These are phyloP conservation scores for Cutaneotrichosporon sp. DNA, from an alignment of 1,284 basidiomycete species.

Conservation along the genomic window DNA sequence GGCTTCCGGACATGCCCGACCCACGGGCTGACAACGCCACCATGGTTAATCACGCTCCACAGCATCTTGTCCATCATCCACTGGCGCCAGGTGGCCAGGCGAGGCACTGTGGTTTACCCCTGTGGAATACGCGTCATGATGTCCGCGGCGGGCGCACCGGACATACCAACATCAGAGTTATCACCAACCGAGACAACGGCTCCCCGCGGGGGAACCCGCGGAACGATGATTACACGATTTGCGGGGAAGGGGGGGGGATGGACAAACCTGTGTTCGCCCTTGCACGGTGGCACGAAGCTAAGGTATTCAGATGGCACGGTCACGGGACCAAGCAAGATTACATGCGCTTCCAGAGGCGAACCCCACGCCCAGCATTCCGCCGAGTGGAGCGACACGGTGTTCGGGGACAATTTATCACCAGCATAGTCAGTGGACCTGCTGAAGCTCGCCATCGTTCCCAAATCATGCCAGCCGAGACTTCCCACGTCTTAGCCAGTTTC, in stretches of 20 bases:
- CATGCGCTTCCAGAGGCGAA: not conserved
- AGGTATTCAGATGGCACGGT: not conserved
- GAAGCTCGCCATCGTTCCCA: not conserved
- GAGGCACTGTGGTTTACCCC: constrained; percentile 2
- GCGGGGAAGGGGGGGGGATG: not conserved
- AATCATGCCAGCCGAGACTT: not conserved
- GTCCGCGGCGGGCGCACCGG: not conserved
- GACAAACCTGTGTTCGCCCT: not conserved
- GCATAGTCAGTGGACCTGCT: not conserved
- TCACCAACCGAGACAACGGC: too few species aligned
- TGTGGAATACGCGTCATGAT: not conserved
- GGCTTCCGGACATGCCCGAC: not conserved
- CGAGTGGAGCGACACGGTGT: not conserved
- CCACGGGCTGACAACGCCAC: not conserved
- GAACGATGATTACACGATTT: not conserved
- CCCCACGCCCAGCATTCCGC: not conserved
- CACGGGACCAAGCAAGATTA: not conserved
- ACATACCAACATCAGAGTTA: not conserved
- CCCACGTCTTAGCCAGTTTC: not conserved
- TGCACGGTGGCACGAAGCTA: not conserved
- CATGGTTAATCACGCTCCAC: not conserved
- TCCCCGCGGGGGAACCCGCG: not conserved
- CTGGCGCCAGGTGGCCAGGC: not conserved
- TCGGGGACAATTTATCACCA: not conserved
- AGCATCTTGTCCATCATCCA: not conserved